Evolutionary conservation across 352 stramenopile genomes (phyloP).

Genomic region (Hyaloperonospora arabidopsidis): DNA sequence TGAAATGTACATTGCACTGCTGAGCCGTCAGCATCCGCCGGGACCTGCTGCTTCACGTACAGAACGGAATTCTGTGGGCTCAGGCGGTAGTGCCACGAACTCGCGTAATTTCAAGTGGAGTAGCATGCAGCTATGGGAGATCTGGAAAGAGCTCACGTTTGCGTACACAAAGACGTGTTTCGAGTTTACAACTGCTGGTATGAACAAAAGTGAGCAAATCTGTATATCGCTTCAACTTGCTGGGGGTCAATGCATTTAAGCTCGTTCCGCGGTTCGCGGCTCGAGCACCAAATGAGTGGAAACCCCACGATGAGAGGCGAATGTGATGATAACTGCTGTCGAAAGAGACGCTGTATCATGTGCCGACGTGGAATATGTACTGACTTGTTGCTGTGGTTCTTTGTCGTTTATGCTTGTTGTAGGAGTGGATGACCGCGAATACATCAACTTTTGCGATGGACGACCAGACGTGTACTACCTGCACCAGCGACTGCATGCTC

Average conservation of each 20-base stretch:
- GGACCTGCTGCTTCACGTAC: conserved; percentile 9
- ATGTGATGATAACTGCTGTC: conserved; percentile 3
- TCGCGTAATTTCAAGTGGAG: conserved; percentile 70
- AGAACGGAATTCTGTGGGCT: conserved; percentile 17
- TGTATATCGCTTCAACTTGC: conserved; percentile 27
- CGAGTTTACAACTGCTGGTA: conserved; percentile 77
- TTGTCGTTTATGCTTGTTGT: conserved; percentile 13
- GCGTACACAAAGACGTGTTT: conserved; percentile 80
- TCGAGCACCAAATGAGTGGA: conserved; percentile 7
- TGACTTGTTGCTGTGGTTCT: conserved; percentile 23
- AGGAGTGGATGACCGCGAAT: conserved; percentile 72
- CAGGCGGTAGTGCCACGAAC: conserved; percentile 28
- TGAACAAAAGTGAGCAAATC: conserved; percentile 61
- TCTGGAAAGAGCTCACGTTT: conserved; percentile 77
- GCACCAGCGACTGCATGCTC: conserved; percentile 64
- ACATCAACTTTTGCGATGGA: conserved; percentile 72
- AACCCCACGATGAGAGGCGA: conserved; percentile 14
- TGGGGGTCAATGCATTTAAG: conserved; percentile 14
- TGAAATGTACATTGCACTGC: conserved; percentile 60
- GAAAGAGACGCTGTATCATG: conserved; percentile 3
- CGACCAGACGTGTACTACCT: conserved; percentile 74
- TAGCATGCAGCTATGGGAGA: conserved; percentile 77
- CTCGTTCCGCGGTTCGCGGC: neutral
- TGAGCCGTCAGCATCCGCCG: conserved; percentile 29
- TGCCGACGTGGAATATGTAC: conserved; percentile 6